Conservation (phyloP, 768 basidiomycete genomes). For the Tylopilus subfusipes region DNA sequence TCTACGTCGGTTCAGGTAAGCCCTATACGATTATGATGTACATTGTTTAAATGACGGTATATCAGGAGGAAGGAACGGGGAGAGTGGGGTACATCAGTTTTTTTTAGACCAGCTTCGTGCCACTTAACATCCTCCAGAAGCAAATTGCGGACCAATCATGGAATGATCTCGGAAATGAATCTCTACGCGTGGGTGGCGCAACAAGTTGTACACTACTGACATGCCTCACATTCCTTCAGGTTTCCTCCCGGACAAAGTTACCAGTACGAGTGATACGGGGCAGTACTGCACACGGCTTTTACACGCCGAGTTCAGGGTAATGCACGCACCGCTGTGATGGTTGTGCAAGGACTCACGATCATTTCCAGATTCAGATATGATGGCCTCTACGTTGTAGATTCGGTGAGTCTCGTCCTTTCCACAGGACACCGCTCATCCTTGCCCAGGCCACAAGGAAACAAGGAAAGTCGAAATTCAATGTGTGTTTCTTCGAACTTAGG, state of each 20-base stretch:
- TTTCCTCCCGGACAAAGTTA: conserved; percentile 26
- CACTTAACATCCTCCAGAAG: conserved; percentile 10
- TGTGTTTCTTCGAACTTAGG: conserved; percentile 31
- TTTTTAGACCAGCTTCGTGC: neutral
- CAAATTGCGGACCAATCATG: conserved; percentile 26
- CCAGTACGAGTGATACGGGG: conserved; percentile 41
- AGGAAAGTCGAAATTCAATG: conserved; percentile 18
- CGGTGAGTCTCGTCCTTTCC: conserved; percentile 10
- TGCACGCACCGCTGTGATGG: neutral
- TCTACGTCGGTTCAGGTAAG: conserved; percentile 33
- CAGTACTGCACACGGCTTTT: conserved; percentile 4
- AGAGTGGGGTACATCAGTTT: conserved; percentile 6
- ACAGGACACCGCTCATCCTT: neutral
- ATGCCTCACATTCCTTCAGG: conserved; percentile 14
- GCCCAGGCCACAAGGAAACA: conserved; percentile 11
- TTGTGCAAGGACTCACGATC: neutral
- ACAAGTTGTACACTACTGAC: too few species aligned
- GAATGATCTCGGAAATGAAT: conserved; percentile 14
- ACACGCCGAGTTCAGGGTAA: conserved; percentile 26
- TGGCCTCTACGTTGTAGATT: conserved; percentile 31
- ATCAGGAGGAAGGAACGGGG: conserved; percentile 21
- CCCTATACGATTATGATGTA: neutral
- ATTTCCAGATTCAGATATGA: conserved; percentile 30
- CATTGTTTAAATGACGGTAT: neutral
- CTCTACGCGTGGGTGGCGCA: conserved; percentile 16